Evolutionary conservation across 331 rosid genomes (phyloP).

Genomic region (Malus hybrid): DNA sequence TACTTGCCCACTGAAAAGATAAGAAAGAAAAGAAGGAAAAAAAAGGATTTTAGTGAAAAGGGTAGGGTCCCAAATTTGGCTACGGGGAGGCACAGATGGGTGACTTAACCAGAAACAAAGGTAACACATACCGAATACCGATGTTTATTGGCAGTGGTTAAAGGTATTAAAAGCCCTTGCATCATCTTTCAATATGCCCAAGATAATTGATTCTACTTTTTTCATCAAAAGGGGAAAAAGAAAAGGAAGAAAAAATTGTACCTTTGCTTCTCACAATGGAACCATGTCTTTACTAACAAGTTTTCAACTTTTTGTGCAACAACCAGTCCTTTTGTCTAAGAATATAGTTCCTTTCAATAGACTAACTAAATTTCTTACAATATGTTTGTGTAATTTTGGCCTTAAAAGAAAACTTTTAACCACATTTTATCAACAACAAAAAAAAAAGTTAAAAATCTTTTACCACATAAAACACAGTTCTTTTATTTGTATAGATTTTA

Average conservation of each 20-base stretch:
- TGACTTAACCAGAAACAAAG: conserved; percentile 53
- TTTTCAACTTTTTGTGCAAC: conserved; percentile 26
- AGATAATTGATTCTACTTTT: conserved; percentile 59
- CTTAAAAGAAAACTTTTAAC: too few relatives aligned
- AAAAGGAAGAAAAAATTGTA: conserved; percentile 13
- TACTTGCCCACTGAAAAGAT: not conserved
- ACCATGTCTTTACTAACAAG: conserved; percentile 10
- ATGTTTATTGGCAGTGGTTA: conserved; percentile 32
- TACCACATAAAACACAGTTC: too few relatives aligned
- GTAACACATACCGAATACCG: conserved; percentile 56
- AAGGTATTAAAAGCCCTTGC: conserved; percentile 52
- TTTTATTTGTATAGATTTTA: too few relatives aligned
- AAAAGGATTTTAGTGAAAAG: not conserved
- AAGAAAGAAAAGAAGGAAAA: not conserved
- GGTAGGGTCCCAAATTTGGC: conserved; percentile 31
- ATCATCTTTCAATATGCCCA: conserved; percentile 65
- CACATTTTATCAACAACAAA: too few relatives aligned
- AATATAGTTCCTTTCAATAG: not conserved
- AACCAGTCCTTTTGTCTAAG: conserved; percentile 9
- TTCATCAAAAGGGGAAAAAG: conserved; percentile 38
- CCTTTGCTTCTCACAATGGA: conserved; percentile 38
- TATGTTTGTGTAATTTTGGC: not conserved
- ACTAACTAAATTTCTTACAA: not conserved
- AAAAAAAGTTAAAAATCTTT: too few relatives aligned
- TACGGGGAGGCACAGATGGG: conserved; percentile 34